Evolutionary conservation across 305 asterid species (phyloP).

Genomic region (Fraxinus baroniana): DNA sequence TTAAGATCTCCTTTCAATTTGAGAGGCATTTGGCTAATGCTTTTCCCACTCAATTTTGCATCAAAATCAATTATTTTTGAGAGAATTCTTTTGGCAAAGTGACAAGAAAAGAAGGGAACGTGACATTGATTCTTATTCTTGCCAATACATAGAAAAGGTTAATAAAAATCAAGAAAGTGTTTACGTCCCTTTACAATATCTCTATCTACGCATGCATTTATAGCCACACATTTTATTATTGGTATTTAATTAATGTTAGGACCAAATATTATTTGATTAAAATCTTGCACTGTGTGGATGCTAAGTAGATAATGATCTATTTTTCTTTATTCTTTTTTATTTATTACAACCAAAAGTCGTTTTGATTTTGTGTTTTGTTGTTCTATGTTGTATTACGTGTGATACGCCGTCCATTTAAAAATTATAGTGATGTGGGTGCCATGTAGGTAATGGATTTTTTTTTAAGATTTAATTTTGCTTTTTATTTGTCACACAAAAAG

Average conservation of each 20-base stretch:
- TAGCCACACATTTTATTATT: conserved; percentile 20
- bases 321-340: not conserved
- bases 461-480: not conserved
- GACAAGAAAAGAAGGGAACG: conserved; percentile 28
- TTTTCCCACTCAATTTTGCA: conserved; percentile 52
- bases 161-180: conserved; percentile 23
- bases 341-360: not conserved
- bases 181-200: conserved; percentile 30
- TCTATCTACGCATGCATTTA: conserved; percentile 24
- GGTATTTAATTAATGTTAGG: conserved; percentile 18
- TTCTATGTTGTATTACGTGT: not conserved
- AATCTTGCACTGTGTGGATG: conserved; percentile 5
- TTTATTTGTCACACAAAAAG: not conserved
- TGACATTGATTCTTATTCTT: conserved; percentile 35
- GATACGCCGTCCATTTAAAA: not conserved
- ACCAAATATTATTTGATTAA: not conserved
- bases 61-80: conserved; percentile 18
- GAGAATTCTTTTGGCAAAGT: conserved; percentile 29
- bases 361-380: not conserved
- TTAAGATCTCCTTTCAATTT: conserved; percentile 16
- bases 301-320: not conserved
- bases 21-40: conserved; percentile 31
- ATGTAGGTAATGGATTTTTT: not conserved
- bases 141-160: conserved; percentile 10
- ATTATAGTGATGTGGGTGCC: not conserved